Evolutionary conservation across 2,329 filamentous ascomycete species (phyloP), one percentile per base, ranked within the genome.

Genomic region (Colletotrichum nymphaeae): DNA sequence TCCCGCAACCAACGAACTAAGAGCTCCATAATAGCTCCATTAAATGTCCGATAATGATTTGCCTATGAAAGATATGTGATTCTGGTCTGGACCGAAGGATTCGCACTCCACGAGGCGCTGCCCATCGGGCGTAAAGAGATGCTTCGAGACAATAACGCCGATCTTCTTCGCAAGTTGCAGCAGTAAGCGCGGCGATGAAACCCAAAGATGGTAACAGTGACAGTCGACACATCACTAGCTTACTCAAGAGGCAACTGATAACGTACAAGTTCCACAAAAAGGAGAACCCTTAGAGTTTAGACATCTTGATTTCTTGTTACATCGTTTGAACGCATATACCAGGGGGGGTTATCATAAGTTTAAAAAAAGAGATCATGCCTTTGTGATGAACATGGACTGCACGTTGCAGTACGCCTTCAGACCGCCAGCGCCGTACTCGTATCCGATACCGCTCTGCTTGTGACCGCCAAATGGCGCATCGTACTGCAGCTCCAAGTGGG

Each of bases 401-500:
- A 58, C 32, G 59, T 74, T 74, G 68, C 81, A 84, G 55, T 81
- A 86, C 3, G 73, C 77, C 72, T 81, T 80, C 26, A 86, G 69
- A 3, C 85, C 85, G 62, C 76, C 77, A 19, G 81, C 42, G 0
- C 85, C 85, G 79, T 82, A 84, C 69, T 86, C 85, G 19, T 78
- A 77, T 0, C 85, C 85, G 35, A 86, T 79, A 0, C 85, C 85
- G 59, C 84, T 86, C 57, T 82, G 76, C 77, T 86, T 86, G 64
- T 85, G 84, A 3, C 85, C 85, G 1, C 84, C 84, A 65, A 86
- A 86, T 0, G 84, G 81, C 4, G 76, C 81, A 16, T 76, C 67
- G 0, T 80, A 80, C 3, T 78, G 75, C 1, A 80, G 76, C 77
- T 91, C 89, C 76, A 90, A 82, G 75, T 86, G 90, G 12, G 64